Percentiles rank a stretch among this genome's conserved stretches.
These are phyloP conservation scores for Nannizziopsis arthrosporioides DNA, from an alignment of 2,329 filamentous ascomycete genomes.

Conservation along the genomic window DNA sequence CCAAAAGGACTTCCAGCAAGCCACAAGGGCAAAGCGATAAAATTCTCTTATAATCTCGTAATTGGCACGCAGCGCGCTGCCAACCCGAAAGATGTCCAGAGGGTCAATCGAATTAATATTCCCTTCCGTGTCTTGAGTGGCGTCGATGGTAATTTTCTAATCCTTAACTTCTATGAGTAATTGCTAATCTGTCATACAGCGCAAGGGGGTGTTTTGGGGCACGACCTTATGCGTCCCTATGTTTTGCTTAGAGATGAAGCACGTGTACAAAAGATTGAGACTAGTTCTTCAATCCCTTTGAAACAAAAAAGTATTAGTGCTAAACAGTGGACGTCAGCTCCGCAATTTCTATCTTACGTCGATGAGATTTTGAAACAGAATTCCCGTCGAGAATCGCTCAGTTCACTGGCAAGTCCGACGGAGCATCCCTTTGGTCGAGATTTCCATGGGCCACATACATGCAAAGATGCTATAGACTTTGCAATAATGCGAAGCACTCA, in stretches of 20 bases:
- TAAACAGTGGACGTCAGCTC: constrained; percentile 38
- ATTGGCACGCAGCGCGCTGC: constrained; percentile 84
- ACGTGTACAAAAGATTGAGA: constrained; percentile 45
- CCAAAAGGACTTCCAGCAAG: constrained; percentile 83
- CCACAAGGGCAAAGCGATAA: constrained; percentile 84
- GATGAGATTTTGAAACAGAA: constrained; percentile 57
- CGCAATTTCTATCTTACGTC: constrained; percentile 66
- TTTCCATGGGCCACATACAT: constrained; percentile 32
- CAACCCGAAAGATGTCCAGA: constrained; percentile 60
- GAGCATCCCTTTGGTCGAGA: constrained; percentile 47
- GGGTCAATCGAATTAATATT: constrained; percentile 79
- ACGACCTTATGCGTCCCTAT: constrained; percentile 90
- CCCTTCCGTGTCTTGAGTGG: constrained; percentile 89
- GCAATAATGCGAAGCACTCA: constrained; percentile 75
- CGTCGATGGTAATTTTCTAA: constrained; percentile 54
- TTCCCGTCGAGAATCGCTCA: constrained; percentile 41
- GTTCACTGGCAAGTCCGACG: constrained; percentile 61
- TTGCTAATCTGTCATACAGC: constrained; percentile 24
- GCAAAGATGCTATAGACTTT: constrained; percentile 79
- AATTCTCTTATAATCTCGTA: constrained; percentile 80
- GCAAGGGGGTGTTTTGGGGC: constrained; percentile 75
- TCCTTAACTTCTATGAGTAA: background rate
- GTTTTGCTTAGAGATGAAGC: constrained; percentile 79
- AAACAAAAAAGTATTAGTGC: constrained; percentile 32
- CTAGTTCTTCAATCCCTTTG: constrained; percentile 23